Evolutionary conservation across 306 rosid species (phyloP).

Genomic region (Cicer pinnatifidum): DNA sequence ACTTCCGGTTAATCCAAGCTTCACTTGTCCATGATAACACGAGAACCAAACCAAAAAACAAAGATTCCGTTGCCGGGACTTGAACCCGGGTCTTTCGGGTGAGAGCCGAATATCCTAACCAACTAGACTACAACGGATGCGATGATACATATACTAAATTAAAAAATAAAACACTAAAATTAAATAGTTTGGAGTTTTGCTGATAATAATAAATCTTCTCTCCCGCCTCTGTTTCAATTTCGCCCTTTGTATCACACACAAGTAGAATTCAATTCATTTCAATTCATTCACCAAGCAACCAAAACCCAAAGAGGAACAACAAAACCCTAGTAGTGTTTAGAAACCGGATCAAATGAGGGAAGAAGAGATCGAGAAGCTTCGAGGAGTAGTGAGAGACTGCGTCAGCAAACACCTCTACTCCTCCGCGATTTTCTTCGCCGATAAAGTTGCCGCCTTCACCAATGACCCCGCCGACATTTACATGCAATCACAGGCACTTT

Average conservation of each 20-base stretch:
- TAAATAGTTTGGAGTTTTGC: too few species aligned
- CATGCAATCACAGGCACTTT: conserved; percentile 97
- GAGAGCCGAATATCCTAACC: too few species aligned
- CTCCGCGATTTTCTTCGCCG: conserved; percentile 95
- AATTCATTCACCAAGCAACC: background rate
- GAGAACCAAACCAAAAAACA: too few species aligned
- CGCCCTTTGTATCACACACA: too few species aligned
- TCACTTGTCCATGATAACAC: too few species aligned
- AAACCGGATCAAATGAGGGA: conserved; percentile 59
- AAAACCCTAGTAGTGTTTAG: background rate
- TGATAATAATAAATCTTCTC: too few species aligned
- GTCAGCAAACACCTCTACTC: conserved; percentile 93
- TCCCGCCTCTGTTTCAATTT: too few species aligned
- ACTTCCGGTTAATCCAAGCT: too few species aligned
- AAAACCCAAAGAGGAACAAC: background rate
- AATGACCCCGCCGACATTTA: conserved; percentile 91
- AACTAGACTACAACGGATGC: too few species aligned
- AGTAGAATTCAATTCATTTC: too few species aligned
- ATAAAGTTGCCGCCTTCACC: conserved; percentile 87
- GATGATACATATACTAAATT: rapidly evolving
- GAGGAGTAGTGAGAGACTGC: conserved; percentile 91
- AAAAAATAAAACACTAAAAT: rapidly evolving
- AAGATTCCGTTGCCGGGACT: too few species aligned
- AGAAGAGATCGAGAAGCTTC: conserved; percentile 86
- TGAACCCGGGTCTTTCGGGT: too few species aligned